A percentile compares a stretch with the other conserved stretches of the same genome.
These are phyloP conservation scores for Boletellus sp. DNA, from an alignment of 768 basidiomycete genomes.

Conservation along the genomic window DNA sequence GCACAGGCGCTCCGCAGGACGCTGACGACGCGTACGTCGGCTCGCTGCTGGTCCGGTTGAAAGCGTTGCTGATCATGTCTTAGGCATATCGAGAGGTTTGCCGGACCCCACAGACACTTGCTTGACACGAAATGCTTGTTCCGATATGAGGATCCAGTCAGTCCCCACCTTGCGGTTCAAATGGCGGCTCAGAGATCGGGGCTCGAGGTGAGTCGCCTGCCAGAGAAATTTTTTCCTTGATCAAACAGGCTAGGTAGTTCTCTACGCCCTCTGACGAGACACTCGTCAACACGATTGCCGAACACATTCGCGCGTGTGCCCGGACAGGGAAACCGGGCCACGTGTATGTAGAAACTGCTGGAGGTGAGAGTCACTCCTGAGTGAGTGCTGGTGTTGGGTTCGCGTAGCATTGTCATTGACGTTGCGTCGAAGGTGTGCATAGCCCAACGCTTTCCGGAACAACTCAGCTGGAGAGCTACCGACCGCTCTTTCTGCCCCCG, in stretches of 20 bases:
- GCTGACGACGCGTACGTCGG: slow-evolving; percentile 79
- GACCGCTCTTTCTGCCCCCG: slow-evolving; percentile 83
- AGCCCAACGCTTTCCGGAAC: slow-evolving; percentile 82
- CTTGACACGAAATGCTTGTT: slow-evolving; percentile 72
- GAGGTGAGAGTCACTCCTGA: slow-evolving; percentile 59
- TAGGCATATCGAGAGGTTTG: slow-evolving; percentile 66
- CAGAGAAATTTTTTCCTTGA: slow-evolving; percentile 1
- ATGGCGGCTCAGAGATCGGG: slow-evolving; percentile 37
- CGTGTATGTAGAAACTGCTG: slow-evolving; percentile 92
- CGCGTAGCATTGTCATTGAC: not conserved
- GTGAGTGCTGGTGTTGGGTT: slow-evolving; percentile 4
- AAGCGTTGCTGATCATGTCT: not conserved
- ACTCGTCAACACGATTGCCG: slow-evolving; percentile 60
- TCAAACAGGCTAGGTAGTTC: slow-evolving; percentile 18
- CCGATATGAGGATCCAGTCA: slow-evolving; percentile 84
- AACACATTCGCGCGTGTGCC: slow-evolving; percentile 58
- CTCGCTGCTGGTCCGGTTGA: not conserved
- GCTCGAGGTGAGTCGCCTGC: slow-evolving; percentile 25
- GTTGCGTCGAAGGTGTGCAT: slow-evolving; percentile 68
- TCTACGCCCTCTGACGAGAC: slow-evolving; percentile 57
- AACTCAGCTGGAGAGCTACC: slow-evolving; percentile 81
- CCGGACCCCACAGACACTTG: slow-evolving; percentile 35
- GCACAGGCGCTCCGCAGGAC: slow-evolving; percentile 75
- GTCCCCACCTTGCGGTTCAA: slow-evolving; percentile 83
- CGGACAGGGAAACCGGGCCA: slow-evolving; percentile 36